Conservation (phyloP, 2,329 filamentous ascomycete species). For the Fusarium humuli region DNA sequence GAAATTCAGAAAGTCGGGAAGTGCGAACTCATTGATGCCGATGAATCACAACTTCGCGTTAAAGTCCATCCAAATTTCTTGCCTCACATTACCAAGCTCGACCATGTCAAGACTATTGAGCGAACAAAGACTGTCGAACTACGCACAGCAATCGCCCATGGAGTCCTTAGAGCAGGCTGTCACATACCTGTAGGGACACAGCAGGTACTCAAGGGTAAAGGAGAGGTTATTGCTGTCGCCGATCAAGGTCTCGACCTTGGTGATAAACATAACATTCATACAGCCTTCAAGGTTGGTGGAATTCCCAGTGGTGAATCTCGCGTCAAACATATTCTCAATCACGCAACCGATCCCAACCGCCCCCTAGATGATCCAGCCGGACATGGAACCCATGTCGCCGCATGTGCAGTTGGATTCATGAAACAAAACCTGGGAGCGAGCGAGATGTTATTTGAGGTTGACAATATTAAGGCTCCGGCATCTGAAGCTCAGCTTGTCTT, state of each 20-base stretch:
- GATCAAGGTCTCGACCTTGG: not conserved
- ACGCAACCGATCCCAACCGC: too few species aligned
- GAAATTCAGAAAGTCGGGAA: too few species aligned
- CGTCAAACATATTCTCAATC: not conserved
- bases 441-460: not conserved
- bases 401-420: not conserved
- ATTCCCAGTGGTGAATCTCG: not conserved
- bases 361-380: not conserved
- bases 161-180: not conserved
- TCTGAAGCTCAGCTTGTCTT: not conserved
- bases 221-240: not conserved
- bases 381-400: not conserved
- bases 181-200: too few species aligned
- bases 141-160: not conserved
- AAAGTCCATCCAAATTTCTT: too few species aligned
- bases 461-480: not conserved
- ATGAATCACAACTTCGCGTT: too few species aligned
- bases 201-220: not conserved
- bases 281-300: not conserved
- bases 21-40: too few species aligned
- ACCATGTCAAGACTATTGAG: not conserved
- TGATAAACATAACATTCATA: accelerated
- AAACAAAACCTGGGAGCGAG: not conserved
- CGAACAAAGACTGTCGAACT: not conserved
- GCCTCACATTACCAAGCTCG: not conserved